Conservation (phyloP, 805 yeast species). For the Dipodascopsis tothii region DNA sequence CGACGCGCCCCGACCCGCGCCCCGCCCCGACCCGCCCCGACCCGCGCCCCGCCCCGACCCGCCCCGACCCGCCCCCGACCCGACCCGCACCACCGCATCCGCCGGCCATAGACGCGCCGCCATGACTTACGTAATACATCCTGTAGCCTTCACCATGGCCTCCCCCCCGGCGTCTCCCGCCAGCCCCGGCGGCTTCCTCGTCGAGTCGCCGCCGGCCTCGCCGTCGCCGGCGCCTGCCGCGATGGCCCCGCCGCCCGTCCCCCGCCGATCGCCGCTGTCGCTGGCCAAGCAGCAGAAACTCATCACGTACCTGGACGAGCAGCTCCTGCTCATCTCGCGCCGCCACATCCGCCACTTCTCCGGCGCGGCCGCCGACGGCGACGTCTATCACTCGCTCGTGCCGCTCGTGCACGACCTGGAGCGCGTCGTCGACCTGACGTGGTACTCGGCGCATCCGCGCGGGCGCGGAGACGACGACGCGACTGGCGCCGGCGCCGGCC, state of each 20-base stretch:
- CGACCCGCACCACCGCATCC: no score
- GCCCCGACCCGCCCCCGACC: background rate
- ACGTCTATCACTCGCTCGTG: slow-evolving; percentile 24
- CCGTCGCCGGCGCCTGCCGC: background rate
- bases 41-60: background rate
- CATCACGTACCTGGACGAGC: slow-evolving; percentile 47
- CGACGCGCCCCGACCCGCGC: background rate
- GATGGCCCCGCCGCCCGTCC: background rate
- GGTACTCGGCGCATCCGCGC: slow-evolving; percentile 46
- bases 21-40: background rate
- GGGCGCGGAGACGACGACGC: background rate
- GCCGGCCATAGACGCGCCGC: no score
- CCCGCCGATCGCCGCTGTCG: background rate
- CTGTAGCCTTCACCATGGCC: no score
- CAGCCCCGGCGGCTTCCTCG: background rate
- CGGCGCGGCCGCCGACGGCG: slow-evolving; percentile 4
- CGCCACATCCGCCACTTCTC: slow-evolving; percentile 39
- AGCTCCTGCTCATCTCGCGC: slow-evolving; percentile 48
- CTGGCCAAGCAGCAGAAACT: slow-evolving; percentile 45
- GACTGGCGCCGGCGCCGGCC: slow-evolving; percentile 1
- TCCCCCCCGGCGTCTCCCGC: background rate
- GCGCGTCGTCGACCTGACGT: slow-evolving; percentile 47
- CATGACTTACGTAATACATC: no score
- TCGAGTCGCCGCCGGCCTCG: background rate
- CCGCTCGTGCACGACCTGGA: slow-evolving; percentile 42